These are phyloP conservation scores for Cladobotryum mycophilum DNA, from an alignment of 2,329 filamentous ascomycete genomes.

Conservation along the genomic window DNA sequence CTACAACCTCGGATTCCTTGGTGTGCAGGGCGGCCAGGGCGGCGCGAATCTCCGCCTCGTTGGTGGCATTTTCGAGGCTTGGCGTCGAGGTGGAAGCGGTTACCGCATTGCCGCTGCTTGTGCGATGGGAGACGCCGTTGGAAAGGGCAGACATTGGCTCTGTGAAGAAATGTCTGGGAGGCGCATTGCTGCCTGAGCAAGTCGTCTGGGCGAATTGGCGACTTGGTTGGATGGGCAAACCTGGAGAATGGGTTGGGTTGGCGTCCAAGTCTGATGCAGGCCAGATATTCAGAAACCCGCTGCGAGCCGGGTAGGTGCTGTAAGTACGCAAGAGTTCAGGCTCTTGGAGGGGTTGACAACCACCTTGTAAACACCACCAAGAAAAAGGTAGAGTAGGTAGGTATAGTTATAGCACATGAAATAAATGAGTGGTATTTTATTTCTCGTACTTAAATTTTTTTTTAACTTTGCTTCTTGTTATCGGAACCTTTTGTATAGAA, in stretches of 20 bases:
- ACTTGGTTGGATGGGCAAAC: not conserved
- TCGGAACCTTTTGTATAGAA: too few species aligned
- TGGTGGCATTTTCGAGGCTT: conserved; percentile 62
- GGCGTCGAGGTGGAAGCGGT: conserved; percentile 18
- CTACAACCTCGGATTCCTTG: conserved; percentile 68
- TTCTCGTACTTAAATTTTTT: too few species aligned
- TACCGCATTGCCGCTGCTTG: conserved; percentile 23
- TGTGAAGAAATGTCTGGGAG: conserved; percentile 29
- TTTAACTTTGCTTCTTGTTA: too few species aligned
- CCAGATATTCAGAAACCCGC: too few species aligned
- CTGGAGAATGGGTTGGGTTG: not conserved
- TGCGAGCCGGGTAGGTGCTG: too few species aligned
- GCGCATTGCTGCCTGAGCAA: conserved; percentile 36
- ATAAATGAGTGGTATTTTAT: too few species aligned
- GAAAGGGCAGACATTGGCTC: conserved; percentile 42
- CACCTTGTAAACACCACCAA: too few species aligned
- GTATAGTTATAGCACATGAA: too few species aligned
- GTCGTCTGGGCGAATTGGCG: conserved; percentile 12
- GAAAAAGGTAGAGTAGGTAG: too few species aligned
- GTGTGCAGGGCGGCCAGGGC: conserved; percentile 68
- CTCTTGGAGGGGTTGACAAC: too few species aligned
- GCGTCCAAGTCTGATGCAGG: too few species aligned
- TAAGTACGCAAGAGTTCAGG: too few species aligned
- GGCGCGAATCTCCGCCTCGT: conserved; percentile 71
- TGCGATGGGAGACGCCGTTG: conserved; percentile 37